These are phyloP conservation scores for Physocladia obscura DNA, from an alignment of 192 early-diverging fungal genomes.

Conservation along the genomic window DNA sequence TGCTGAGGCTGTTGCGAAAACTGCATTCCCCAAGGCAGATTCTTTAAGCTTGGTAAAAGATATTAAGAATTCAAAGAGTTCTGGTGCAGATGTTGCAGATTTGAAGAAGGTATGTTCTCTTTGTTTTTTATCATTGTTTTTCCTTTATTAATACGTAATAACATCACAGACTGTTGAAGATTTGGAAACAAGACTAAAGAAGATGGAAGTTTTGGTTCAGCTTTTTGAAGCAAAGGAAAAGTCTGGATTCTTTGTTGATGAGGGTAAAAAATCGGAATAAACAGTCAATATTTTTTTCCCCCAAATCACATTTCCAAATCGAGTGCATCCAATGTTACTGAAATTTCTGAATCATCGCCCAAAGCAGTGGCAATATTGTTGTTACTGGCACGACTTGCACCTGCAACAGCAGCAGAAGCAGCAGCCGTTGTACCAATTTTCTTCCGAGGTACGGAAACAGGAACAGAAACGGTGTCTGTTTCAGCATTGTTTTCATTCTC, in stretches of 20 bases:
- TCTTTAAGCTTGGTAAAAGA: background rate
- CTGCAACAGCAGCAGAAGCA: background rate
- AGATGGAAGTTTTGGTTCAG: conserved; percentile 28
- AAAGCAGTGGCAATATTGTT: background rate
- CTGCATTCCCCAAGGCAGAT: conserved; percentile 25
- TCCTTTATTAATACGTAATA: background rate
- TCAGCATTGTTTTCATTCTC: no score
- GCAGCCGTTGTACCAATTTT: background rate
- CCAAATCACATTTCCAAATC: conserved; percentile 25
- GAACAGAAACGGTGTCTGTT: background rate
- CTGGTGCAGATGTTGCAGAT: conserved; percentile 4
- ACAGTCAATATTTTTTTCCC: no score
- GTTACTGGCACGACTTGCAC: background rate
- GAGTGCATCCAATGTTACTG: conserved; percentile 21
- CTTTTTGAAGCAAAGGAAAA: conserved; percentile 35
- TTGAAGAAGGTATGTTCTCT: conserved; percentile 10
- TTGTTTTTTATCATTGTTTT: background rate
- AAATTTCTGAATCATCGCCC: background rate
- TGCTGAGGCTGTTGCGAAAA: background rate
- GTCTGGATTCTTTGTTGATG: conserved; percentile 9
- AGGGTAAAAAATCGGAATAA: background rate
- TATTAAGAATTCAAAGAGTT: conserved; percentile 3
- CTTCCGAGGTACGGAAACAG: background rate
- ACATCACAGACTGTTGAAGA: conserved; percentile 29
- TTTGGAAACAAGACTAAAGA: conserved; percentile 34